Conservation (phyloP, 2,329 filamentous ascomycete genomes). For the Aspergillus novoparasiticus region DNA sequence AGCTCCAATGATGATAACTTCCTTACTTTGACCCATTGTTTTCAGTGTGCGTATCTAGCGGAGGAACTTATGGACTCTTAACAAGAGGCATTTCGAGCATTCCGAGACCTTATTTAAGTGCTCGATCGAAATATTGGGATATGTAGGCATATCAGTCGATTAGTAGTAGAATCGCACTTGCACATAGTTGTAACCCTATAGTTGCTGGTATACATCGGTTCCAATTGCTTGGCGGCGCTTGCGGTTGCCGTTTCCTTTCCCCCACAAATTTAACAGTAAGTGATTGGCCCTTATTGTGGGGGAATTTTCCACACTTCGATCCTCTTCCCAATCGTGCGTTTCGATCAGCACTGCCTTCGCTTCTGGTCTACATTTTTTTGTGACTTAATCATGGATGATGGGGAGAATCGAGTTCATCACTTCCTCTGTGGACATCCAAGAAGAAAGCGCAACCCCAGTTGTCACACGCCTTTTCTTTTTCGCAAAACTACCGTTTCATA, state of each 20-base stretch:
- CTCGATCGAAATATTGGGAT: background rate
- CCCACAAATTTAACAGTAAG: background rate
- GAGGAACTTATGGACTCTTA: background rate
- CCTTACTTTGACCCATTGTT: background rate
- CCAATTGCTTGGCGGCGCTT: background rate
- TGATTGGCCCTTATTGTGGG: background rate
- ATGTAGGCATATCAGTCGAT: background rate
- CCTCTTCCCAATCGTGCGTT: background rate
- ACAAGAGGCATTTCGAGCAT: too few relatives aligned
- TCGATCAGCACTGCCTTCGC: background rate
- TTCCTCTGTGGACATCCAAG: background rate
- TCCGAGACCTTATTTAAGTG: background rate
- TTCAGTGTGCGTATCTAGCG: background rate
- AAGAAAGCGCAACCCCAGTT: background rate
- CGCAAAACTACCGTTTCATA: background rate
- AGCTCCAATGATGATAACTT: constrained; percentile 8
- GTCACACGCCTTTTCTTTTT: background rate
- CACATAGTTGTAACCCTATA: too few relatives aligned
- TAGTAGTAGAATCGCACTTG: too few relatives aligned
- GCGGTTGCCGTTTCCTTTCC: background rate
- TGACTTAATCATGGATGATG: too few relatives aligned
- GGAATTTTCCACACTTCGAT: background rate
- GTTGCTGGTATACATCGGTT: background rate
- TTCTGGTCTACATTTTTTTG: background rate
- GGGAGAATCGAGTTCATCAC: too few relatives aligned